Conservation (phyloP, 768 basidiomycete genomes). For the Leucosporidium creatinivorum region DNA sequence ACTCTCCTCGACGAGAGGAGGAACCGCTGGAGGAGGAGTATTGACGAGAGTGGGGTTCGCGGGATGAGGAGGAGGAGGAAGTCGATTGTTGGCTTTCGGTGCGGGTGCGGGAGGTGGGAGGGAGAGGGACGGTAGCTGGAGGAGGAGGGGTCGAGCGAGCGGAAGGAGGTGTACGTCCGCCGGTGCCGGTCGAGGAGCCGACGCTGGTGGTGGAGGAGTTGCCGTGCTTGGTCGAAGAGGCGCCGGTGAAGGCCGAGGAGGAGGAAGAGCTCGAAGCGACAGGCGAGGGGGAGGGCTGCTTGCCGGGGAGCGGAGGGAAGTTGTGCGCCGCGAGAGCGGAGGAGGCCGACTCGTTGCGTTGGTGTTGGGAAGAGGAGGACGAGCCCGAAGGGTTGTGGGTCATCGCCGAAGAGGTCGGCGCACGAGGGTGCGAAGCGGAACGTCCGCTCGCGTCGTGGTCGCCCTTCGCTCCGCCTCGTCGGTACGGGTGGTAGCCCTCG, state of each 20-base stretch:
- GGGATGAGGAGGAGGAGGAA: conserved; percentile 1
- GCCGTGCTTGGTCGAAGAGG: neutral
- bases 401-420: neutral
- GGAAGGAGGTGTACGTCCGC: neutral
- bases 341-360: conserved; percentile 2
- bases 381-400: neutral
- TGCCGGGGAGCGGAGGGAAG: conserved; percentile 4
- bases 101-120: conserved; percentile 10
- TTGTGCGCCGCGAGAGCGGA: neutral
- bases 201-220: neutral
- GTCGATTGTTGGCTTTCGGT: conserved; percentile 17
- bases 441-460: neutral
- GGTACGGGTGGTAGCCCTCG: conserved; percentile 28
- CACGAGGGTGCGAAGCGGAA: neutral
- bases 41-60: neutral
- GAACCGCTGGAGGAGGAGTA: neutral
- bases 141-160: neutral
- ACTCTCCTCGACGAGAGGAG: neutral
- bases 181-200: neutral
- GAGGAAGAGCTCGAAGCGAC: conserved; percentile 1
- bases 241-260: neutral
- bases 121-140: neutral
- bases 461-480: neutral
- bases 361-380: too few relatives aligned
- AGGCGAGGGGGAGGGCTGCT: neutral